These are phyloP conservation scores for Herpotrichia juniperi DNA, from an alignment of 2,329 filamentous ascomycete genomes.

Conservation along the genomic window DNA sequence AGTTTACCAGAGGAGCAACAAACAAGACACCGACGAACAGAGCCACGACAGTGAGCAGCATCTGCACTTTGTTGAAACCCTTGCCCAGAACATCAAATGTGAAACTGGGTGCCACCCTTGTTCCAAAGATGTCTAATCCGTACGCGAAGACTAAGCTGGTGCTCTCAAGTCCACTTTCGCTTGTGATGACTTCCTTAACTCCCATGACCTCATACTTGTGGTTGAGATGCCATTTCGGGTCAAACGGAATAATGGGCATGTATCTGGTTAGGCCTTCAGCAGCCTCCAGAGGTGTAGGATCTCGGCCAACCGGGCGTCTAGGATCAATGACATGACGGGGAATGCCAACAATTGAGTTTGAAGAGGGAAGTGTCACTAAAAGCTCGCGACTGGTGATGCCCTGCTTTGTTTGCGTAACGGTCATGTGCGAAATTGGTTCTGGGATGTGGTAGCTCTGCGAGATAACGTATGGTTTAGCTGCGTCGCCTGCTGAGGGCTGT, in stretches of 20 bases:
- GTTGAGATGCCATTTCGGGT: conserved; percentile 78
- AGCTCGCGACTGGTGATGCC: conserved; percentile 87
- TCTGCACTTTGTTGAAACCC: conserved; percentile 88
- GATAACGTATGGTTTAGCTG: conserved; percentile 73
- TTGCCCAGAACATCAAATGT: conserved; percentile 92
- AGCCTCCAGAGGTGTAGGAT: conserved; percentile 77
- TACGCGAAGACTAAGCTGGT: conserved; percentile 89
- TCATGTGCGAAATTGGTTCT: conserved; percentile 77
- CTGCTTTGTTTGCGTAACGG: conserved; percentile 88
- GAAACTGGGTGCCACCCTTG: conserved; percentile 82
- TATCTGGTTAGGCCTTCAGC: conserved; percentile 86
- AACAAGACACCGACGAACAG: conserved; percentile 77
- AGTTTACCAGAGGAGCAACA: conserved; percentile 79
- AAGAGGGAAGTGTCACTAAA: conserved; percentile 75
- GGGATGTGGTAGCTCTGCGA: conserved; percentile 83
- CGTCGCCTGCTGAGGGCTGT: conserved; percentile 65
- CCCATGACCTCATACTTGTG: conserved; percentile 84
- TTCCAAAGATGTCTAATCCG: conserved; percentile 87
- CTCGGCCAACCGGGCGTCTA: conserved; percentile 82
- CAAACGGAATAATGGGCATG: conserved; percentile 77
- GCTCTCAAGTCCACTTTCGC: conserved; percentile 84
- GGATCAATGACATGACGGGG: conserved; percentile 82
- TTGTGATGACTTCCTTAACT: conserved; percentile 73
- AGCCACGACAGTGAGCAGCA: conserved; percentile 82
- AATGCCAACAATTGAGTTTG: conserved; percentile 78